Evolutionary conservation across 1,139 yeast species (phyloP).

Genomic region (Wickerhamomyces sp.): DNA sequence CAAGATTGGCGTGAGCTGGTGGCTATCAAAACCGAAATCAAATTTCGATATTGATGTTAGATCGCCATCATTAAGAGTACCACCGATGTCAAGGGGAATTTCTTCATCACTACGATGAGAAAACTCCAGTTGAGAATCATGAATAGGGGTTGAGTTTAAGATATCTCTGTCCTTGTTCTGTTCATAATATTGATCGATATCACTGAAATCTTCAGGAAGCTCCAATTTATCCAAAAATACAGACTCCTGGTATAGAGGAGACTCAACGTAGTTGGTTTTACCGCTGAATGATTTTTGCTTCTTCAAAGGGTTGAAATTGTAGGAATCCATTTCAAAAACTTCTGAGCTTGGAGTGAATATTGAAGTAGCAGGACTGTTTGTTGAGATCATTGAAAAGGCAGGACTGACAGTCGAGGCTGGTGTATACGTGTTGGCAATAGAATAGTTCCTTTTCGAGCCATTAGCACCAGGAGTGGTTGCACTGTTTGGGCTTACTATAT

Average conservation of each 20-base stretch:
- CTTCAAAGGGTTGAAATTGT: not conserved
- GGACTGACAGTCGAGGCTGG: conserved; percentile 22
- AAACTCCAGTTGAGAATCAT: not conserved
- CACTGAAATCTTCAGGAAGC: conserved; percentile 18
- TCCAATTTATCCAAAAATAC: not conserved
- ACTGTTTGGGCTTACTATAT: not conserved
- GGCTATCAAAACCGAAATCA: not conserved
- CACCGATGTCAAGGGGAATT: not conserved
- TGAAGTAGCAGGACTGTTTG: conserved; percentile 12
- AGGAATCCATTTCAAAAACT: conserved; percentile 8
- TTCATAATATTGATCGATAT: conserved; percentile 13
- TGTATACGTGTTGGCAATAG: conserved; percentile 15
- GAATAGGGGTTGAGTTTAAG: not conserved
- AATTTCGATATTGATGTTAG: not conserved
- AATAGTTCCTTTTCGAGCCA: conserved; percentile 15
- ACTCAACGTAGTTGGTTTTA: conserved; percentile 10
- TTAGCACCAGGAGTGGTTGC: conserved; percentile 7
- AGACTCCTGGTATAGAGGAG: conserved; percentile 14
- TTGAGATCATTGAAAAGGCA: conserved; percentile 14
- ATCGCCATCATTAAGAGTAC: not conserved
- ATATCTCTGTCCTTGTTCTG: not conserved
- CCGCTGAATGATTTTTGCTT: conserved; percentile 5
- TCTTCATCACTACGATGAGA: not conserved
- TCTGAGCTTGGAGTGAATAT: conserved; percentile 20
- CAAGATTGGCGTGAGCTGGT: not conserved